Evolutionary conservation across 495 filamentous ascomycete species (phyloP).

Genomic region (Aspergillus ostianus): DNA sequence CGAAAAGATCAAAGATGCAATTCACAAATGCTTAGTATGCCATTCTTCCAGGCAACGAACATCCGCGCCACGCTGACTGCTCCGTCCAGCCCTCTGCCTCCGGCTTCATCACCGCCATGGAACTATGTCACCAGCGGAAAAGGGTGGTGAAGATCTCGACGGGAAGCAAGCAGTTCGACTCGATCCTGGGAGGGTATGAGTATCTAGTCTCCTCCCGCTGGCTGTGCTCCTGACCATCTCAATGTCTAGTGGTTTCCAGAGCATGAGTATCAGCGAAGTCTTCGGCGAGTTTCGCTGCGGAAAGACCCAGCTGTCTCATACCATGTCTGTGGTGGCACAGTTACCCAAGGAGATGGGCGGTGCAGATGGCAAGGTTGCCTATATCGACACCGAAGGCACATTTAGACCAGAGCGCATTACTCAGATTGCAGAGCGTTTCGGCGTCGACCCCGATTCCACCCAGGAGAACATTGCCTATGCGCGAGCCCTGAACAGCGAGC

Average conservation of each 20-base stretch:
- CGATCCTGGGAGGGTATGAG: constrained; percentile 64
- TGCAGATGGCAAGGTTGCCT: constrained; percentile 75
- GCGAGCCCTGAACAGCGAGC: constrained; percentile 71
- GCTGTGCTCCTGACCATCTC: not conserved
- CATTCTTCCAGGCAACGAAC: not conserved
- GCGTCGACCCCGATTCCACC: constrained; percentile 60
- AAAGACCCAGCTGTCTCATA: constrained; percentile 70
- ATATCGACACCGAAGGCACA: constrained; percentile 80
- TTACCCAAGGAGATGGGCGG: constrained; percentile 62
- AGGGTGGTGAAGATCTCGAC: constrained; percentile 68
- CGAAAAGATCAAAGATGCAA: constrained; percentile 78
- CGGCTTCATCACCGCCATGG: constrained; percentile 76
- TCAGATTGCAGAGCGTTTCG: constrained; percentile 76
- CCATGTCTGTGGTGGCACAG: constrained; percentile 68
- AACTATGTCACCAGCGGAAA: constrained; percentile 67
- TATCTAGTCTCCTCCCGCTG: not conserved
- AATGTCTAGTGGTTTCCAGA: constrained; percentile 65
- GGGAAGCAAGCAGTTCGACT: constrained; percentile 73
- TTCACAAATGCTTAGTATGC: constrained; percentile 65
- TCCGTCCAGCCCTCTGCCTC: constrained; percentile 56
- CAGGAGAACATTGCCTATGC: constrained; percentile 77
- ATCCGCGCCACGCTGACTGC: not conserved
- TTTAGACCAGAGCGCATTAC: constrained; percentile 70
- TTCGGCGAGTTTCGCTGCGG: constrained; percentile 74
- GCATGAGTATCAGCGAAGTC: constrained; percentile 77